phyloP scores from a whole-genome alignment of 805 yeast species.

The Wickerhamomyces pijperi region DNA sequence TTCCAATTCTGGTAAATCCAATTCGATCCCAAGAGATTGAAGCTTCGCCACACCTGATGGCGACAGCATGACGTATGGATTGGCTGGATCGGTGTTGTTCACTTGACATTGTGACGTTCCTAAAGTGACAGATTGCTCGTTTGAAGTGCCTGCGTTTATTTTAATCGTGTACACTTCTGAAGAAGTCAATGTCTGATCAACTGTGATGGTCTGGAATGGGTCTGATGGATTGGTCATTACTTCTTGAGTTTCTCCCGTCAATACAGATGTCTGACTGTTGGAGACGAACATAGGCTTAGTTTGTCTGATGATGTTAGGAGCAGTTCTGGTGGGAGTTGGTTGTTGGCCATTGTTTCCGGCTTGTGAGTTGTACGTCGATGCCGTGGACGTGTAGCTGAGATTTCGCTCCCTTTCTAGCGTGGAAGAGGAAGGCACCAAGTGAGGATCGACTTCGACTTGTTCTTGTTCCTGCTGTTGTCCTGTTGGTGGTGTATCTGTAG shows the following conservation, averaged over 20 bases:
- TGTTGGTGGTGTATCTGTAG: no score
- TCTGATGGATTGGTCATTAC: constrained; percentile 10
- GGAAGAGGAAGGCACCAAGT: no score
- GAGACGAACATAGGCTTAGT: no score
- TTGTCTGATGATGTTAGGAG: no score
- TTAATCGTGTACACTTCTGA: constrained; percentile 7
- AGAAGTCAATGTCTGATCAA: constrained; percentile 10
- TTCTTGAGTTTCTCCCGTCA: constrained; percentile 4
- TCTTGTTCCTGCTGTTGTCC: no score
- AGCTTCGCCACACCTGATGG: constrained; percentile 18
- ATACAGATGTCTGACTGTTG: no score
- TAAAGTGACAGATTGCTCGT: constrained; percentile 6
- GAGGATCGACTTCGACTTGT: no score
- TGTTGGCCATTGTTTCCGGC: background rate
- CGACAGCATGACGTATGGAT: constrained; percentile 18
- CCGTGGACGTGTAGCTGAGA: background rate
- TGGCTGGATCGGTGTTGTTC: constrained; percentile 13
- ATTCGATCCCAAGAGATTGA: constrained; percentile 7
- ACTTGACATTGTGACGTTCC: constrained; percentile 17
- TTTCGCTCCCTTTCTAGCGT: background rate
- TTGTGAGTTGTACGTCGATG: background rate
- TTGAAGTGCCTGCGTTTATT: constrained; percentile 7
- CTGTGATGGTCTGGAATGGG: constrained; percentile 3
- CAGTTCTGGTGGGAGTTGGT: constrained; percentile 1
- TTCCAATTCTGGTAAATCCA: constrained; percentile 10